These are phyloP conservation scores for Protomyces lactucae-debilis DNA, from an alignment of 1,139 yeast genomes.

Conservation along the genomic window DNA sequence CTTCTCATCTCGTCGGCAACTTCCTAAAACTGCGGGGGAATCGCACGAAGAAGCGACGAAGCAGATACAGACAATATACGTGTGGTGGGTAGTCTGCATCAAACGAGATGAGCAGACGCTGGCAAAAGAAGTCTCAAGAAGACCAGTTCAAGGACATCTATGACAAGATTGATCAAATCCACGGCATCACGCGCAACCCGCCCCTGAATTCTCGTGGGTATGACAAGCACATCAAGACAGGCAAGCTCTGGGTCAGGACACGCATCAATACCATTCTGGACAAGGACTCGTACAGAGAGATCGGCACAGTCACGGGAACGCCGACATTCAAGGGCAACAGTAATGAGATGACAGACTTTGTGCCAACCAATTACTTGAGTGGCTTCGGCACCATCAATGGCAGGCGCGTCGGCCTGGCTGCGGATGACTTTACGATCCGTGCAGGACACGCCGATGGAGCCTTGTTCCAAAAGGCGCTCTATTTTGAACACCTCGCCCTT, in stretches of 20 bases:
- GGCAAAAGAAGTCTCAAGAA: not conserved
- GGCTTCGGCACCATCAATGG: conserved; percentile 11
- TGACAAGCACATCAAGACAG: conserved; percentile 9
- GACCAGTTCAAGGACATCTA: not conserved
- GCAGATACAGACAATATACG: not conserved
- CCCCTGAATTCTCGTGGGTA: conserved; percentile 16
- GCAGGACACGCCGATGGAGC: conserved; percentile 26
- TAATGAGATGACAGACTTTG: conserved; percentile 13
- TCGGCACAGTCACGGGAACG: conserved; percentile 21
- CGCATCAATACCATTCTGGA: conserved; percentile 5
- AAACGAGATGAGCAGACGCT: not conserved
- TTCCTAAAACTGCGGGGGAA: not conserved
- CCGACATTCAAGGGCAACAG: conserved; percentile 8
- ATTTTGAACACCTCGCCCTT: conserved; percentile 18
- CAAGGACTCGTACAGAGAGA: conserved; percentile 4
- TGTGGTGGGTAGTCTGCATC: not conserved
- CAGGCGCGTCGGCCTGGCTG: conserved; percentile 23
- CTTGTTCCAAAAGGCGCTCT: conserved; percentile 14
- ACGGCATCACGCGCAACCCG: conserved; percentile 6
- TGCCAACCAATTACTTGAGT: conserved; percentile 20
- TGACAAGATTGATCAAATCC: conserved; percentile 12
- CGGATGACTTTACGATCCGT: conserved; percentile 24
- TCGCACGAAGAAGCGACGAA: not conserved
- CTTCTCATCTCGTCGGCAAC: not conserved
- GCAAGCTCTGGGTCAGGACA: conserved; percentile 22